phyloP scores from a whole-genome alignment of 139 green algal species.

The Tetraselmis striata region DNA sequence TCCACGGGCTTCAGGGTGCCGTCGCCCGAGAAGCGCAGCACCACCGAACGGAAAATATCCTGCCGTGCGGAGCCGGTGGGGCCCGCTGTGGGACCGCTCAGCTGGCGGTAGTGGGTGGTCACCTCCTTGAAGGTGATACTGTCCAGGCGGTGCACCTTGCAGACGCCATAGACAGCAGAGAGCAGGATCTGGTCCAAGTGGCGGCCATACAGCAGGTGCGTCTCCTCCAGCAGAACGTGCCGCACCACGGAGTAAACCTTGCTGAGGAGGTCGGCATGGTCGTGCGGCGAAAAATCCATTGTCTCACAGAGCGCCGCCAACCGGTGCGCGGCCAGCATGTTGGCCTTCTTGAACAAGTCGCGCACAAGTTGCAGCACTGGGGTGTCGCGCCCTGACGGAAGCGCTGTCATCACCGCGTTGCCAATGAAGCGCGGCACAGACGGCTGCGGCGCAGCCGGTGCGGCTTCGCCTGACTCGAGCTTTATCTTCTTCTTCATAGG shows the following conservation, averaged over 20 bases:
- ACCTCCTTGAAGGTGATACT: slow-evolving; percentile 78
- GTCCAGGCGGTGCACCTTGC: slow-evolving; percentile 59
- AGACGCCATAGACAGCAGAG: slow-evolving; percentile 79
- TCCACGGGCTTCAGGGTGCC: slow-evolving; percentile 5
- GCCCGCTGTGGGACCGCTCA: slow-evolving; percentile 19
- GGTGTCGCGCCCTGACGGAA: not conserved
- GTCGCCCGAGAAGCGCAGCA: slow-evolving; percentile 3
- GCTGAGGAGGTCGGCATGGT: not conserved
- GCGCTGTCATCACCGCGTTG: not conserved
- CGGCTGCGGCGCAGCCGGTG: not conserved
- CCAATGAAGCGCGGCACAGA: not conserved
- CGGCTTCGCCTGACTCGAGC: not conserved
- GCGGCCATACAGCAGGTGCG: slow-evolving; percentile 76
- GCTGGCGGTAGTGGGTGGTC: slow-evolving; percentile 70
- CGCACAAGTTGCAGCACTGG: not conserved
- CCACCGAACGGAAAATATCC: slow-evolving; percentile 67
- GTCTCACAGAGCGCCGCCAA: slow-evolving; percentile 22
- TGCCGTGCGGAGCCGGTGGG: slow-evolving; percentile 49
- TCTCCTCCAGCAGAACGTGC: slow-evolving; percentile 63
- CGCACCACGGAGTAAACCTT: slow-evolving; percentile 58
- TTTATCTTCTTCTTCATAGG: not conserved
- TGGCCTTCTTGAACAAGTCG: not conserved
- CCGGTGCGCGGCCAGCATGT: slow-evolving; percentile 16
- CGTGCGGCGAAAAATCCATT: slow-evolving; percentile 14
- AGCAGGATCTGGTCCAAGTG: slow-evolving; percentile 90